Evolutionary conservation across 2,329 filamentous ascomycete species (phyloP), one percentile per base, ranked within the genome.

Genomic region (Elsinoe arachidis): DNA sequence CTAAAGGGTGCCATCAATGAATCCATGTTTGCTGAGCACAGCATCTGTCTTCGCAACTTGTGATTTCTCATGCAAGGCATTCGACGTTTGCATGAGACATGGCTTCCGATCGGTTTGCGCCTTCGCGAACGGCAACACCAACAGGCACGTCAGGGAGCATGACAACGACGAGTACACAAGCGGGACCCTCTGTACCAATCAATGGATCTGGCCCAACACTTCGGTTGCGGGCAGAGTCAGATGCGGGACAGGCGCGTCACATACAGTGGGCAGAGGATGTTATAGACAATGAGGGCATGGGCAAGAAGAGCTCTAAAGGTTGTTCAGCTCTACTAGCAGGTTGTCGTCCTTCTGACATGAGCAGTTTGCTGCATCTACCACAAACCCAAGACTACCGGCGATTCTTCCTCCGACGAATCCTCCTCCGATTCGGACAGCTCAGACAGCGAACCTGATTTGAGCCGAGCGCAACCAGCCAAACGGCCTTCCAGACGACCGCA

Each of bases 341-440:
- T 46, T 34, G 39, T 17, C 2, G 19, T 38, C 9, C 23, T 35
- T 5, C 47, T 58, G 17, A 55, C 9, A 10, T 43, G 12, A 17
- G 5, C 35, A 95, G 93, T 97, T n/a, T 99, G 93, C 80, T 99
- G 93, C 72, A 99, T 99, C 72, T 99, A 96, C 74, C 92, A 96
- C 75, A 87, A 87, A 60, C 85, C 90, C 5, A 87, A 86, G 63
- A 82, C 79, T 10, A 84, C 90, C 3, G 90, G 87, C 69, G 92
- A 97, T 70, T 93, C 88, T 33, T 90, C 86, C 63, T 82, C 84
- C 63, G 83, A 86, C 59, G 76, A 76, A 53, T 83, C 80, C 12
- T 79, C 78, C 19, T 84, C 83, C 12, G 77, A 73, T 6, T 76
- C 76, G 5, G 77, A 78, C 33, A 69, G 66, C 21, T 80, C 78